These are phyloP conservation scores for Colletotrichum tanaceti DNA, from an alignment of 2,329 filamentous ascomycete genomes.

Conservation along the genomic window DNA sequence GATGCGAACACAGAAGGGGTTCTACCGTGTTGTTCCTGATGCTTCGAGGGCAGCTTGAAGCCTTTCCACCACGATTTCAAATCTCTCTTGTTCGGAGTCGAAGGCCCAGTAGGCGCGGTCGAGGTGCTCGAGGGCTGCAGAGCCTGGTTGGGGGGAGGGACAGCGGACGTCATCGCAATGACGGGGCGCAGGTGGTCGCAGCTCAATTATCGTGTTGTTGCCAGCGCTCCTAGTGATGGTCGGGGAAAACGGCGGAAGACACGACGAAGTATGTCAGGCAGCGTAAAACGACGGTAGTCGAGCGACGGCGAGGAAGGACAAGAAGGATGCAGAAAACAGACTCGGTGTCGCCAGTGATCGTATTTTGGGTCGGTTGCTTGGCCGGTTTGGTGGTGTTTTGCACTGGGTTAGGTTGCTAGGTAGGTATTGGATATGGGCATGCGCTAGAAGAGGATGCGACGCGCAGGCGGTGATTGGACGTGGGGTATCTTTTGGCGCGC, in stretches of 20 bases:
- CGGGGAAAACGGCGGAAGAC: conserved; percentile 1
- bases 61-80: conserved; percentile 97
- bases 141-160: conserved; percentile 41
- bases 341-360: conserved; percentile 28
- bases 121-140: conserved; percentile 38
- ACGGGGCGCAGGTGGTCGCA: conserved; percentile 43
- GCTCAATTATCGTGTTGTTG: conserved; percentile 36
- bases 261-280: conserved; percentile 17
- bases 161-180: conserved; percentile 49
- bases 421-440: conserved; percentile 38
- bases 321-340: not conserved
- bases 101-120: conserved; percentile 52
- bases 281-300: conserved; percentile 10
- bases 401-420: conserved; percentile 37
- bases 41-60: conserved; percentile 79
- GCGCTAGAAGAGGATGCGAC: conserved; percentile 38
- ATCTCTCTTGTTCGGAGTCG: conserved; percentile 86
- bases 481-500: conserved; percentile 35
- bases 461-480: conserved; percentile 38
- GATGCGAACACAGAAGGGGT: conserved; percentile 50
- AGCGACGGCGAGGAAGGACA: not conserved
- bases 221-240: conserved; percentile 24
- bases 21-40: conserved; percentile 68
- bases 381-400: conserved; percentile 40
- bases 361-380: conserved; percentile 23